Base-by-base conservation (phyloP, 2,329 filamentous ascomycete genomes). In the Neofusicoccum laricinum region DNA sequence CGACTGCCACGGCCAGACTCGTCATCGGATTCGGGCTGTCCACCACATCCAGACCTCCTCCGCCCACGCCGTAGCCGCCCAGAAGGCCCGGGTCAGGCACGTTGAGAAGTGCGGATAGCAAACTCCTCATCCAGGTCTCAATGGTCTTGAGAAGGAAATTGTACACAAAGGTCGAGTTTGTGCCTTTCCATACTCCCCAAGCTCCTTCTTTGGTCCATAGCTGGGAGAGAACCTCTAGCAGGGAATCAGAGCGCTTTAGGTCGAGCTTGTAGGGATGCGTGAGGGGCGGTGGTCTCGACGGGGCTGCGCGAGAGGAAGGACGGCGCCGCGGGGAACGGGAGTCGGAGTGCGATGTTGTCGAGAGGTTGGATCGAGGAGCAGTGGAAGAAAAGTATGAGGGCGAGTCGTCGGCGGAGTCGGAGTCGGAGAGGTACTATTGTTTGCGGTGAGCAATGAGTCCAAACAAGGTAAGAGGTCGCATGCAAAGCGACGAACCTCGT, bases 121-220 rank as follows among this genome's bases (percentile, higher is more conserved):
- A 85, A 71, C 92, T 95, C 71, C 93, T 87, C 10, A 93, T 91
- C 88, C 96, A 99, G 70, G 92, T 93, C 75, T 98, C 95, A 34
- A 97, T 81, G 7, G 96, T 89, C 11, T 92, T 92, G 67, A 93
- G 86, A 17, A 98, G 83, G 51, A 97, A 86, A 0, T 89, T 91
- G 78, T 98, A 97, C 57, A 98, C 83, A 72, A 98, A 99, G 1
- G 93, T 96, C 14, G 91, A 88, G 74, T 98, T 98, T 41, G 93
- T 92, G 8, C 90, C 85, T 76, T 97, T 97, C 93, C 94, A 99
- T 4, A 97, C 88, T 4, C 95, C 95, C 84, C 93, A 93, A 0
- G 89, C 89, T 40, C 93, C 92, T 74, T 96, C 94, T 69, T 90
- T 94, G 53, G 89, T 85, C 91, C 95, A 98, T 19, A 98, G 80